Evolutionary conservation across 148 eudicot species (phyloP).

Genomic region (Camellia japonica): DNA sequence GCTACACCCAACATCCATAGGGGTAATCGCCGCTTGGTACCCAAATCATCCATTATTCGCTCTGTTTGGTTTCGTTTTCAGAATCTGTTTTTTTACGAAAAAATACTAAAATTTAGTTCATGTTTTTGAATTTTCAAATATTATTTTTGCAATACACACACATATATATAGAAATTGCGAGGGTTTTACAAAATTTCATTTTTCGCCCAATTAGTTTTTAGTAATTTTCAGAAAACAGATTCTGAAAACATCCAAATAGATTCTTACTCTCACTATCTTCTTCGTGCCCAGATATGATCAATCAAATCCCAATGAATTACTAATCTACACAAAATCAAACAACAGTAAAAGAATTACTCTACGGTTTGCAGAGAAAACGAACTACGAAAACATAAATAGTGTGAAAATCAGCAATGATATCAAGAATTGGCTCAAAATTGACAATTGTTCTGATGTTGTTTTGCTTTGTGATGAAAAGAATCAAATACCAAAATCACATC

Average conservation of each 20-base stretch:
- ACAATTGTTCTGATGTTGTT: too few relatives aligned
- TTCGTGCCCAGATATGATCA: neutral
- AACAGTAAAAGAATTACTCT: neutral
- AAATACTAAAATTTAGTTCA: too few relatives aligned
- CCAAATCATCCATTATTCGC: constrained; percentile 15
- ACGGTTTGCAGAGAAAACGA: neutral
- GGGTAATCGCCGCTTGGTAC: constrained; percentile 54
- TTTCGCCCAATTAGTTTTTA: too few relatives aligned
- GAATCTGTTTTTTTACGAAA: neutral
- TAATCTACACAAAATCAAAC: neutral
- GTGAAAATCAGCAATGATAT: neutral
- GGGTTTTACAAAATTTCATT: too few relatives aligned
- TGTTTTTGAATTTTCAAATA: too few relatives aligned
- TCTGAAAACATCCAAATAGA: too few relatives aligned
- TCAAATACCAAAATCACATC: neutral
- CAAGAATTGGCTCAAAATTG: too few relatives aligned
- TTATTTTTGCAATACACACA: too few relatives aligned
- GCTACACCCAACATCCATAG: constrained; percentile 60
- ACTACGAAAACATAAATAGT: neutral
- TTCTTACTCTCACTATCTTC: too few relatives aligned
- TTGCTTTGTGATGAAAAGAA: neutral
- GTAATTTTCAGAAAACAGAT: neutral
- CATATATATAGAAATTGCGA: too few relatives aligned
- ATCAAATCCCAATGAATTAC: constrained; percentile 3
- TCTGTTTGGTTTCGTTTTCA: neutral